Base-by-base conservation (phyloP, 2,329 filamentous ascomycete genomes). In the Trichoderma citrinoviride region DNA sequence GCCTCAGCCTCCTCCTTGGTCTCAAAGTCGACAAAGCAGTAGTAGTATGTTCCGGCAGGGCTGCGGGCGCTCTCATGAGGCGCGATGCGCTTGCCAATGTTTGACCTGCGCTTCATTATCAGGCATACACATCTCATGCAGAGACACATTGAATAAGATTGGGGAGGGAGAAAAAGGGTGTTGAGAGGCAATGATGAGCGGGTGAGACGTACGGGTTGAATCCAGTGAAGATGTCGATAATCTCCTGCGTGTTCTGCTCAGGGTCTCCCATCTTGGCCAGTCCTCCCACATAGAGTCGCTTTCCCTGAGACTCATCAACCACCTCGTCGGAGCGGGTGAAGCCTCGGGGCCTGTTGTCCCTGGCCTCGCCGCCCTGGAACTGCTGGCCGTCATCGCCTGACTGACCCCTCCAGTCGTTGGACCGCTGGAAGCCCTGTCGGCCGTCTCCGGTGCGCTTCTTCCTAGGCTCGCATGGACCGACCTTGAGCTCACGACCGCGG, bases 401-500 rank as follows among this genome's bases (percentile, higher is more conserved):
- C 58, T 67, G 27, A 27, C 69, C 66, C 14, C 71, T 74, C 80
- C 80, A 83, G 65, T 82, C 74, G 4, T 79, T 80, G 81, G 80
- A 82, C 43, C 80, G 75, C 65, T 77, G 74, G 65, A 77, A 77
- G 17, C 70, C 68, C 1, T 71, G 67, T 17, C 67, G 70, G 49
- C 58, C 49, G 25, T 74, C 68, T 60, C 58, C 57, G 21, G 47
- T 68, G 21, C 67, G 70, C 40, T 73, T 65, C 65, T 71, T 71
- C 74, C 85, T 87, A n/a, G 84, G 83, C 66, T 87, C 80, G 68
- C 87, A 88, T 1, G 86, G 87, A 43, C 87, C 87, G 68, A 90
- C 84, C 73, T 86, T 89, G 61, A 91, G 76, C 0, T 82, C 78
- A 7, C 89, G 82, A 27, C 84, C 84, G 15, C 84, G 80, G 37